A percentile compares a stretch with the other conserved stretches of the same genome.
phyloP scores from a whole-genome alignment of 805 yeast species.

The Schwanniomyces polymorphus region DNA sequence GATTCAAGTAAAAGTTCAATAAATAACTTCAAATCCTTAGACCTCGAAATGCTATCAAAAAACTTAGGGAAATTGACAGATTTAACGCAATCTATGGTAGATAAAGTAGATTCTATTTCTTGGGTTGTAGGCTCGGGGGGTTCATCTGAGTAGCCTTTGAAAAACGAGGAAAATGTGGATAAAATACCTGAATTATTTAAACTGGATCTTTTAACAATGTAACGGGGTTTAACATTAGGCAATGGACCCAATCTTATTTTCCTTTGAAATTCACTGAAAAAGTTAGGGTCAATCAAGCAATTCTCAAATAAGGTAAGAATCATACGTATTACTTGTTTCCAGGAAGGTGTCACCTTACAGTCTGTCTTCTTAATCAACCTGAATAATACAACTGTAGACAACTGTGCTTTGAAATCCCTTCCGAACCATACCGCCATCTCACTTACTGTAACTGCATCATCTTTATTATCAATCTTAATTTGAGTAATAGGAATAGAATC shows the following conservation, averaged over 20 bases:
- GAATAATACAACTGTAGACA: conserved; percentile 83
- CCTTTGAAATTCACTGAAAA: conserved; percentile 64
- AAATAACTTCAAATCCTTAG: conserved; percentile 37
- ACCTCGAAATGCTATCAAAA: conserved; percentile 49
- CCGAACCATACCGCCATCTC: conserved; percentile 84
- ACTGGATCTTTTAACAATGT: conserved; percentile 60
- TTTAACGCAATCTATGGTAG: conserved; percentile 79
- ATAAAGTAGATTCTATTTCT: conserved; percentile 82
- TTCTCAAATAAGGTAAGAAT: conserved; percentile 68
- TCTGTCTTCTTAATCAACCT: conserved; percentile 65
- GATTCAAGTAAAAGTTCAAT: conserved; percentile 23
- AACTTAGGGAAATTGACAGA: conserved; percentile 63
- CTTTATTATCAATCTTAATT: conserved; percentile 51
- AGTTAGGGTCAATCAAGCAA: conserved; percentile 63
- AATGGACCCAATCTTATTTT: conserved; percentile 52
- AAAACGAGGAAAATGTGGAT: conserved; percentile 87
- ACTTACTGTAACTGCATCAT: conserved; percentile 69
- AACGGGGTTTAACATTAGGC: conserved; percentile 65
- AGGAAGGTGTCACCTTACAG: conserved; percentile 50
- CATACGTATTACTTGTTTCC: conserved; percentile 62
- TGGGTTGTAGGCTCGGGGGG: conserved; percentile 91
- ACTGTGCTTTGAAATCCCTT: conserved; percentile 85
- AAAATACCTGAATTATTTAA: conserved; percentile 77
- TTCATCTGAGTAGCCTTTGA: conserved; percentile 84
- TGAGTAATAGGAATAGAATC: conserved; percentile 48